These are phyloP conservation scores for Zanthoxylum bungeanum DNA, from an alignment of 345 rosid species.

Conservation along the genomic window DNA sequence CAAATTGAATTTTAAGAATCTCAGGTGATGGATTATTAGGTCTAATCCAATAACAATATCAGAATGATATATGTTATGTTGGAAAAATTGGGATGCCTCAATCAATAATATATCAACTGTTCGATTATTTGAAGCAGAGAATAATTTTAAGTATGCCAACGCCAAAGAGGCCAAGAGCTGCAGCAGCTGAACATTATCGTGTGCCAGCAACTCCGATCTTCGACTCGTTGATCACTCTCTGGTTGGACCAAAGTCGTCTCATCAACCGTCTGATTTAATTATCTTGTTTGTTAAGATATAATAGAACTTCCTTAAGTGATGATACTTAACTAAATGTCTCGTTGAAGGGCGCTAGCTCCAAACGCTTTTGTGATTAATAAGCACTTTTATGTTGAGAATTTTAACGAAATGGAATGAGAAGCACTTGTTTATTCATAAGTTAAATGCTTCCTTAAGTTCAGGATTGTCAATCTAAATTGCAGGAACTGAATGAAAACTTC, in stretches of 20 bases:
- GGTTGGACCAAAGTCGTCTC: constrained; percentile 28
- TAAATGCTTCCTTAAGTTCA: too few relatives aligned
- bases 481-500: constrained; percentile 45
- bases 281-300: background rate
- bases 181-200: constrained; percentile 18
- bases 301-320: too few relatives aligned
- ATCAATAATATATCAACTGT: too few relatives aligned
- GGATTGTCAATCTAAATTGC: constrained; percentile 58
- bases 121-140: too few relatives aligned
- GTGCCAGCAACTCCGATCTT: constrained; percentile 33
- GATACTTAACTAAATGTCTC: too few relatives aligned
- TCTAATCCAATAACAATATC: too few relatives aligned
- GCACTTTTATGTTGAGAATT: background rate
- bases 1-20: too few relatives aligned
- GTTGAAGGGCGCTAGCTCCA: too few relatives aligned
- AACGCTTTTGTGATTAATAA: background rate
- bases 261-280: constrained; percentile 40
- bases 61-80: too few relatives aligned
- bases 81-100: too few relatives aligned
- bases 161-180: constrained; percentile 56
- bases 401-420: constrained; percentile 20
- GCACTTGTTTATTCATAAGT: too few relatives aligned
- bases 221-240: constrained; percentile 52
- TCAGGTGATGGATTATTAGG: too few relatives aligned
- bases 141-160: constrained; percentile 84